Evolutionary conservation across 306 rosid species (phyloP).

Genomic region (Neltuma alba): DNA sequence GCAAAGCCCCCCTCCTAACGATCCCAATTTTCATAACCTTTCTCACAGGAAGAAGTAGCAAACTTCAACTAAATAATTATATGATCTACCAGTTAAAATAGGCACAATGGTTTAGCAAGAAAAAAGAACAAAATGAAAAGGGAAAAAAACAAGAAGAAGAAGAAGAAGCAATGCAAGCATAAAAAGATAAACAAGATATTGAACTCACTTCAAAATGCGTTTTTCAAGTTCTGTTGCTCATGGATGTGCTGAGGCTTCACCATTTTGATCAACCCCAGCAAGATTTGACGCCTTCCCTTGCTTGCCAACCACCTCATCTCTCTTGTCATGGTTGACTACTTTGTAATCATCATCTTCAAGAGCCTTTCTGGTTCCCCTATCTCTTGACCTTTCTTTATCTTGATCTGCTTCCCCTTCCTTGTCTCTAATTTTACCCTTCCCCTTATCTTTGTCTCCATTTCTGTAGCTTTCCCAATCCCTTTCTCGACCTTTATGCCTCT

Average conservation of each 20-base stretch:
- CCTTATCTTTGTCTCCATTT: constrained; percentile 58
- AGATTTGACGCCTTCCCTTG: constrained; percentile 48
- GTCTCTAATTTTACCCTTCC: constrained; percentile 49
- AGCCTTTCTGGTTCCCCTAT: constrained; percentile 50
- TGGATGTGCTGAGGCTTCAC: constrained; percentile 41
- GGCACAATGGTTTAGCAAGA: not conserved
- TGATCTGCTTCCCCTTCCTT: constrained; percentile 52
- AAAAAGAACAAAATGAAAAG: not conserved
- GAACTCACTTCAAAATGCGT: constrained; percentile 72
- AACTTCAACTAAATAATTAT: constrained; percentile 24
- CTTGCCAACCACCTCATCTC: constrained; percentile 51
- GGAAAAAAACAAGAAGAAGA: no score
- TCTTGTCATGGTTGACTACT: constrained; percentile 50
- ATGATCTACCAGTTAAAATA: constrained; percentile 15
- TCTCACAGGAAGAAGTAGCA: constrained; percentile 18
- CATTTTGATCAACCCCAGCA: constrained; percentile 41
- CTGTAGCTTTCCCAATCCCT: constrained; percentile 50
- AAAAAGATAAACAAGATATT: constrained; percentile 15
- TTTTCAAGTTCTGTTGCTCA: constrained; percentile 63
- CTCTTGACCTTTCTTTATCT: constrained; percentile 66
- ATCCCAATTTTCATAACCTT: constrained; percentile 11
- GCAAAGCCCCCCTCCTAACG: constrained; percentile 1
- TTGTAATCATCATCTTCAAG: constrained; percentile 52
- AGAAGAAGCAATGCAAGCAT: not conserved
- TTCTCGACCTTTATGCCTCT: constrained; percentile 45